Evolutionary conservation across 768 basidiomycete genomes (phyloP).

Genomic region (Infundibulicybe gibba): DNA sequence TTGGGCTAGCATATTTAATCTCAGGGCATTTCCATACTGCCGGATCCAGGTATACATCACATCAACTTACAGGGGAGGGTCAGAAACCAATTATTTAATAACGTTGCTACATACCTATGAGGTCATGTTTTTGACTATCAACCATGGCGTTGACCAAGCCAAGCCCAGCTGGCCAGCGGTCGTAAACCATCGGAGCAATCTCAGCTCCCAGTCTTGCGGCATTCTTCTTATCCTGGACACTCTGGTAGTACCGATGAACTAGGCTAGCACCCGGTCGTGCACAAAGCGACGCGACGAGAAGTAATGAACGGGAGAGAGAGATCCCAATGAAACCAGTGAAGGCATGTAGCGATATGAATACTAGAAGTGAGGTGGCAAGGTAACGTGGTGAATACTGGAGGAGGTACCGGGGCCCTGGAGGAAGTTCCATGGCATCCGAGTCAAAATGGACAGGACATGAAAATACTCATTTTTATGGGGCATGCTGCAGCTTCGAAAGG

Average conservation of each 20-base stretch:
- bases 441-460: no score
- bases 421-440: neutral
- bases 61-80: slow-evolving; percentile 17
- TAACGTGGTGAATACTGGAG: neutral
- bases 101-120: neutral
- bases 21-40: slow-evolving; percentile 19
- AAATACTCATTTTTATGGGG: no score
- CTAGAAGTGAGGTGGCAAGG: neutral
- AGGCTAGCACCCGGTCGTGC: neutral
- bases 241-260: neutral
- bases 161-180: neutral
- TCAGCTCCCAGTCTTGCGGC: neutral
- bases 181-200: neutral
- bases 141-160: neutral
- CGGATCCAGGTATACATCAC: slow-evolving; percentile 17
- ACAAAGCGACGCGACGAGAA: neutral
- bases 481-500: no score
- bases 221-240: neutral
- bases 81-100: neutral
- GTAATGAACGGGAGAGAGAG: neutral
- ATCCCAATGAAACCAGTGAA: neutral
- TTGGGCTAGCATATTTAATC: slow-evolving; percentile 30
- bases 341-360: neutral
- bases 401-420: neutral
- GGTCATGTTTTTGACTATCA: neutral